phyloP scores from a whole-genome alignment of 768 basidiomycete genomes.

The Ramaria sp. region DNA sequence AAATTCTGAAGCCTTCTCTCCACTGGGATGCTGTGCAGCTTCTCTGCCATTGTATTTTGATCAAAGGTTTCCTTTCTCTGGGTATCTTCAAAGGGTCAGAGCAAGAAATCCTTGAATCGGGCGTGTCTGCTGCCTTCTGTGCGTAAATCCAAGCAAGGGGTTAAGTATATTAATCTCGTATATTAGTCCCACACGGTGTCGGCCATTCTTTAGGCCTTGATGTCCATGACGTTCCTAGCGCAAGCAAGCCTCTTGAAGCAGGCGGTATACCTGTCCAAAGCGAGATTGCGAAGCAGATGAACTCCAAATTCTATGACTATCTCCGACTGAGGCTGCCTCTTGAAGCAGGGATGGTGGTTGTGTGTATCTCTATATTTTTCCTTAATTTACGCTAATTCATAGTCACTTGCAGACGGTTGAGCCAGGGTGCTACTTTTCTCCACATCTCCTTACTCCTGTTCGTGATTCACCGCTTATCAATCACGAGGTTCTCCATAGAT shows the following conservation, averaged over 20 bases:
- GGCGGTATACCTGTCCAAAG: conserved; percentile 5
- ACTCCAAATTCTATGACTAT: conserved; percentile 67
- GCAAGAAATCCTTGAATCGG: conserved; percentile 62
- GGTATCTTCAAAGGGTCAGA: conserved; percentile 77
- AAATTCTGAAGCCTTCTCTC: conserved; percentile 57
- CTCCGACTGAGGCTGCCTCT: conserved; percentile 70
- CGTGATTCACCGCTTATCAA: conserved; percentile 58
- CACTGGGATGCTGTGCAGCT: conserved; percentile 89
- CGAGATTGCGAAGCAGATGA: conserved; percentile 24
- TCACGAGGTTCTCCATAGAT: conserved; percentile 53
- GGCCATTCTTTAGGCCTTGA: conserved; percentile 91
- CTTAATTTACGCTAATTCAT: not conserved
- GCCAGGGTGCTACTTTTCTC: conserved; percentile 82
- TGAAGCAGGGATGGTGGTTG: conserved; percentile 75
- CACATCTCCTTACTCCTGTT: conserved; percentile 57
- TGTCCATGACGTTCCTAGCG: conserved; percentile 83
- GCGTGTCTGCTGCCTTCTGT: conserved; percentile 72
- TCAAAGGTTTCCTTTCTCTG: conserved; percentile 68
- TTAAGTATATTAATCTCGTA: not conserved
- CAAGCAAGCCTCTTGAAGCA: conserved; percentile 51
- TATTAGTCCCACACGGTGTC: conserved; percentile 68
- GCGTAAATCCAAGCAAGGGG: not conserved
- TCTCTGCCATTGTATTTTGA: conserved; percentile 71
- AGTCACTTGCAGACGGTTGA: conserved; percentile 61
- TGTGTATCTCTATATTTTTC: conserved; percentile 28